A percentile compares a stretch with the other conserved stretches of the same genome.
These are phyloP conservation scores for Mrakia gelida DNA, from an alignment of 768 basidiomycete species.

Conservation along the genomic window DNA sequence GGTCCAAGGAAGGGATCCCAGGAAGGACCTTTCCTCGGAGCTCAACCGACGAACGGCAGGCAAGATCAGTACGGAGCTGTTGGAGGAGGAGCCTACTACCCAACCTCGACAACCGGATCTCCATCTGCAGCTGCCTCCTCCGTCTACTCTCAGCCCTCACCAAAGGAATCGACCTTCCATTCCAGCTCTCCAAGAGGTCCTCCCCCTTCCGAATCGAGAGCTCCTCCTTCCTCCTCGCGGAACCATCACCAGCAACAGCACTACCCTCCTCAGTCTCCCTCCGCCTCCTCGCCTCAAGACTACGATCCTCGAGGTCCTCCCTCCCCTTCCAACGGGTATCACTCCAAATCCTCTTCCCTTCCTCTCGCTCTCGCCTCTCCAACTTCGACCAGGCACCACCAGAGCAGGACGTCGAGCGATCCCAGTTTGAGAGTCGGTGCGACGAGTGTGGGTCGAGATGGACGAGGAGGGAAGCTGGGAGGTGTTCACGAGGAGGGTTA, in stretches of 20 bases:
- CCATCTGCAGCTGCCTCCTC: background rate
- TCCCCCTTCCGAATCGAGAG: background rate
- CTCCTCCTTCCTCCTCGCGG: background rate
- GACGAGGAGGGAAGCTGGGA: background rate
- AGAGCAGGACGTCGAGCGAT: slow-evolving; percentile 12
- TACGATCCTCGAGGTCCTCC: background rate
- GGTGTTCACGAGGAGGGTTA: background rate
- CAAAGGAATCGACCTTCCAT: background rate
- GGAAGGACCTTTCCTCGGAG: background rate
- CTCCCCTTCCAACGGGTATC: background rate
- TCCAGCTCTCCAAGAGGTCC: background rate
- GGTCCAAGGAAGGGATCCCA: slow-evolving; percentile 3
- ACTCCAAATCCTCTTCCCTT: slow-evolving; percentile 2
- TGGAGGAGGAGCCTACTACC: background rate
- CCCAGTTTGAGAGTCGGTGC: background rate
- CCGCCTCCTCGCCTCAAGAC: background rate
- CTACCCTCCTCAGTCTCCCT: background rate
- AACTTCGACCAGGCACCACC: background rate
- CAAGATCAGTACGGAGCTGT: background rate
- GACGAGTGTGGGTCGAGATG: background rate
- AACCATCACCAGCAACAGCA: background rate
- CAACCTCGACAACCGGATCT: background rate
- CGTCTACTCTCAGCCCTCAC: background rate
- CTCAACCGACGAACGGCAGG: too few relatives aligned
- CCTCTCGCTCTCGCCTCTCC: slow-evolving; percentile 9